These are phyloP conservation scores for Tulasnella sp. DNA, from an alignment of 768 basidiomycete genomes.

Conservation along the genomic window DNA sequence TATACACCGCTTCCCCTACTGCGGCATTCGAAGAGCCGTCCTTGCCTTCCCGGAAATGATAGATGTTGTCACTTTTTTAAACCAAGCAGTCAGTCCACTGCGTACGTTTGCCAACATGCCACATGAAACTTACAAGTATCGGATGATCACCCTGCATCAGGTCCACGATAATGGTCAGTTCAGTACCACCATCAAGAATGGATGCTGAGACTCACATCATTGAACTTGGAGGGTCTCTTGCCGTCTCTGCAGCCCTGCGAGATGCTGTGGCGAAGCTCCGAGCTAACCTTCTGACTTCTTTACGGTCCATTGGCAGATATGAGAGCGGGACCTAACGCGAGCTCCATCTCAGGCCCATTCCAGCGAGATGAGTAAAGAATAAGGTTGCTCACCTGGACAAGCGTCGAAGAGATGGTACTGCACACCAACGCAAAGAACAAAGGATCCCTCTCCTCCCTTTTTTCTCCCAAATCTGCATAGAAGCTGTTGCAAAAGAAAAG, in stretches of 20 bases:
- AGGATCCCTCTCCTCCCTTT: conserved; percentile 78
- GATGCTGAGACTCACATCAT: too few relatives aligned
- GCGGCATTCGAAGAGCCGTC: conserved; percentile 79
- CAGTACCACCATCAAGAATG: too few relatives aligned
- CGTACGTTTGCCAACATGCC: too few relatives aligned
- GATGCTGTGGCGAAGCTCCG: conserved; percentile 72
- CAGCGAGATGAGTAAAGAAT: too few relatives aligned
- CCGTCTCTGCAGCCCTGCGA: conserved; percentile 62
- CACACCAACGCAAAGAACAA: conserved; percentile 86
- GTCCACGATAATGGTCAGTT: too few relatives aligned
- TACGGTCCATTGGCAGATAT: conserved; percentile 73
- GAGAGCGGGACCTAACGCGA: conserved; percentile 52
- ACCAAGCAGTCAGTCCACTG: too few relatives aligned
- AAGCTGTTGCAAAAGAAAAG: conserved; percentile 35
- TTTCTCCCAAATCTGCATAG: conserved; percentile 74
- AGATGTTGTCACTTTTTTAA: conserved; percentile 54
- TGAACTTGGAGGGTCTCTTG: conserved; percentile 73
- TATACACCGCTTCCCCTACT: conserved; percentile 79
- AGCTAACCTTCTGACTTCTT: conserved; percentile 70
- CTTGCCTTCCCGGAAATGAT: conserved; percentile 81
- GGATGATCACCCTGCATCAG: conserved; percentile 74
- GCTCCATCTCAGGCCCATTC: too few relatives aligned
- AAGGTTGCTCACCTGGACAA: conserved; percentile 53
- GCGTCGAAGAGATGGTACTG: conserved; percentile 78
- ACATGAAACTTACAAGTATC: conserved; percentile 59